phyloP scores from a whole-genome alignment of 169 alveolate genomes.

The Cryptosporidium parvum region DNA sequence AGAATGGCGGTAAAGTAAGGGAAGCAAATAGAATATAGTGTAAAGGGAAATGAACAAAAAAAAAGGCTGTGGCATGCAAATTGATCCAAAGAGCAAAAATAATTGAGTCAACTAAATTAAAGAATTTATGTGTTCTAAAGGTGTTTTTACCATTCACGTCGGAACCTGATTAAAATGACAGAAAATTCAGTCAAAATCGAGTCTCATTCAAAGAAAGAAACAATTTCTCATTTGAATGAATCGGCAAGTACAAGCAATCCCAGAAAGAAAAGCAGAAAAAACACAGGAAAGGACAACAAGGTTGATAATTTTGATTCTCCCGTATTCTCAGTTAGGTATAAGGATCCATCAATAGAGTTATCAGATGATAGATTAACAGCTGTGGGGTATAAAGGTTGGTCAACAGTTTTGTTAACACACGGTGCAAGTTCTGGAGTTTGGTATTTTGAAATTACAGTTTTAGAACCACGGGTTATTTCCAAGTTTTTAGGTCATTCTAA shows the following conservation, averaged over 20 bases:
- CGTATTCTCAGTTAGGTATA: constrained; percentile 67
- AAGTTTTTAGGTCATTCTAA: constrained; percentile 49
- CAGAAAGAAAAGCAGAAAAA: constrained; percentile 15
- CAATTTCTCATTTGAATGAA: background rate
- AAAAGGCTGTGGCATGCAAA: constrained; percentile 12
- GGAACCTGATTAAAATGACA: background rate
- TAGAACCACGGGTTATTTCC: constrained; percentile 5
- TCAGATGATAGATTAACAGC: constrained; percentile 67
- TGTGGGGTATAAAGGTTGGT: constrained; percentile 65
- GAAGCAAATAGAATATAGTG: too few relatives aligned
- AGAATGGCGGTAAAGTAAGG: background rate
- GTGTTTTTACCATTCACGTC: background rate
- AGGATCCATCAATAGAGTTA: constrained; percentile 37
- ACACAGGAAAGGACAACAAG: constrained; percentile 8
- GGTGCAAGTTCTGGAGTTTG: constrained; percentile 57
- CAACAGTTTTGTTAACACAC: constrained; percentile 49
- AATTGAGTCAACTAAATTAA: background rate
- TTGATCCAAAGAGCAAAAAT: background rate
- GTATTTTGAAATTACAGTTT: constrained; percentile 60
- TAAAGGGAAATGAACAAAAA: background rate
- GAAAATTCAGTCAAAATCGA: background rate
- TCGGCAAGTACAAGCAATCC: background rate
- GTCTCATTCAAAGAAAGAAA: background rate
- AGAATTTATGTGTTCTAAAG: background rate
- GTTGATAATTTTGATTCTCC: constrained; percentile 21